Evolutionary conservation across 805 yeast species (phyloP).

Genomic region (Kluyveromyces aestuarii): DNA sequence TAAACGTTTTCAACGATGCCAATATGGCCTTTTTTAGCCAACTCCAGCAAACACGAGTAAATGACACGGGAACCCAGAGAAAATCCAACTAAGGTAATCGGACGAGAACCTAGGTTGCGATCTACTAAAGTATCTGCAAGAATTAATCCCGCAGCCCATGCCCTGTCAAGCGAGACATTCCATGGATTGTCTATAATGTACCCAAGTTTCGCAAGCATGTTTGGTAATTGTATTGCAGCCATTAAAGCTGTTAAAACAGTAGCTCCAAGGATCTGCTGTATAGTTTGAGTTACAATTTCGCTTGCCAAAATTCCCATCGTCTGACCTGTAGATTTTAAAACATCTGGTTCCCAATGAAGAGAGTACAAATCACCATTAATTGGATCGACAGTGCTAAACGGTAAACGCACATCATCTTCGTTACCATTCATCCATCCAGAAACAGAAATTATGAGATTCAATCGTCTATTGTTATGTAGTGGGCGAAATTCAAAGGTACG

Average conservation of each 20-base stretch:
- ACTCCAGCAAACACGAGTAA: conserved; percentile 78
- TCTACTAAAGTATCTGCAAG: conserved; percentile 85
- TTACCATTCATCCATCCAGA: conserved; percentile 98
- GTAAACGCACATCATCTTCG: conserved; percentile 90
- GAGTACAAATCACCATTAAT: conserved; percentile 95
- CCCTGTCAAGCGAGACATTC: conserved; percentile 94
- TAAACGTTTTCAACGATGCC: conserved; percentile 87
- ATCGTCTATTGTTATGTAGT: conserved; percentile 79
- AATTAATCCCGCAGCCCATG: conserved; percentile 91
- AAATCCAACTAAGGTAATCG: conserved; percentile 87
- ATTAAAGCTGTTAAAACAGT: conserved; percentile 82
- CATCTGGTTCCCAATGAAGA: conserved; percentile 95
- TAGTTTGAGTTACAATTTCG: conserved; percentile 84
- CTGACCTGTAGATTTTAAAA: conserved; percentile 93
- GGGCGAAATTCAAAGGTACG: conserved; percentile 92
- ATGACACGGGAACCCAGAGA: conserved; percentile 89
- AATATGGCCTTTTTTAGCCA: conserved; percentile 75
- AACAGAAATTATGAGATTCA: conserved; percentile 79
- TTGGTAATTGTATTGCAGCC: conserved; percentile 88
- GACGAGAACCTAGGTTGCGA: conserved; percentile 85
- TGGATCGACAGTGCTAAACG: conserved; percentile 94
- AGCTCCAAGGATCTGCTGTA: conserved; percentile 91
- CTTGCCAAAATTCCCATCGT: conserved; percentile 89
- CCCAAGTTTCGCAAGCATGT: conserved; percentile 81
- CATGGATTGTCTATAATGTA: conserved; percentile 93